Base-by-base conservation (phyloP, 2,329 filamentous ascomycete genomes). In the Colletotrichum magnum region DNA sequence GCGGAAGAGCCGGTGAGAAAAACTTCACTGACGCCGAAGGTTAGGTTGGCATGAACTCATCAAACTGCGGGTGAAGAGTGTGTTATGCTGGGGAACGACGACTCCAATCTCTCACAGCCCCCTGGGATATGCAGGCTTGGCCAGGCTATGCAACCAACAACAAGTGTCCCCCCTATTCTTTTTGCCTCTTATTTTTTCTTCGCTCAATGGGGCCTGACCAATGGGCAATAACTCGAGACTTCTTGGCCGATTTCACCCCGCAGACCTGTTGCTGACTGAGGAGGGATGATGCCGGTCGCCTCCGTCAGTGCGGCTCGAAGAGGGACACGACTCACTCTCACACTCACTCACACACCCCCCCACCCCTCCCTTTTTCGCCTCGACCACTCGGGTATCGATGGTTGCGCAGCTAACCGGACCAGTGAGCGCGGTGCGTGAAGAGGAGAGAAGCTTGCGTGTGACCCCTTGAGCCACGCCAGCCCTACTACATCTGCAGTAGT, bases 241-340 rank as follows among this genome's bases (percentile, higher is more conserved):
- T 47, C 61, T 52, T 32, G 50, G 62, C 52, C 39, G 39, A 48
- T 16, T 48, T 53, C 65, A 62, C 65, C 60, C 60, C 60, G 65
- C 65, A 68, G 65, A 53, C 18, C 32, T 36, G 39, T 57, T 69
- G 50, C 50, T 65, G n/a, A 26, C n/a, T n/a, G 21, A 45, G 26
- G 50, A 52, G 66, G 62, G 66, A 60, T 69, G 50, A 60, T 66
- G 66, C 61, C 36, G 56, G 56, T 47, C 50, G 43, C 24, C 21
- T 3, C 50, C 43, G 62, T 69, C 66, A 69, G 61, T 69, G 66
- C 66, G 66, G 66, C 56, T 66, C 61, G 39, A 43, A 13, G 52
- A 26, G 51, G 26, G 47, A 43, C 52, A 47, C 51, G 24, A 47
- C 51, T 63, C 32, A 4, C 32, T 36, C 32, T 36, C 32, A 36